A percentile compares a stretch with the other conserved stretches of the same genome.
Conservation (phyloP, 179 eudicot genomes). For the Corrigiola litoralis region DNA sequence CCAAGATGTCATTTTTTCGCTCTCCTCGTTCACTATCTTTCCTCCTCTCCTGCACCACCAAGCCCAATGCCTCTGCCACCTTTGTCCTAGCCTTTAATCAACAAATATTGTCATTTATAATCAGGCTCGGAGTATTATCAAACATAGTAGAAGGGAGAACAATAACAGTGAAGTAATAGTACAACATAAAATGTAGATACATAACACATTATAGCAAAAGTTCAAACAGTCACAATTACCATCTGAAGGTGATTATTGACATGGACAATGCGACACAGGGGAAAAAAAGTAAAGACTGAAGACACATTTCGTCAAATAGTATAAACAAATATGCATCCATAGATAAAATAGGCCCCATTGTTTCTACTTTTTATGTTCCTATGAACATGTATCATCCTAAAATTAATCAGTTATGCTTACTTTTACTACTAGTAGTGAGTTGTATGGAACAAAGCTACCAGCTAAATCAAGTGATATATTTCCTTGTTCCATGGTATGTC, state of each 20-base stretch:
- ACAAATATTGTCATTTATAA: neutral
- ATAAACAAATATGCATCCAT: neutral
- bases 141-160: neutral
- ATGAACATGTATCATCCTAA: slow-evolving; percentile 2
- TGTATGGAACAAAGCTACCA: too few species aligned
- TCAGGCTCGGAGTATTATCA: too few species aligned
- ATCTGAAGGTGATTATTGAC: too few species aligned
- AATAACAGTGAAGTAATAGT: neutral
- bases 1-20: slow-evolving; percentile 75
- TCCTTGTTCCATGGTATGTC: too few species aligned
- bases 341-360: neutral
- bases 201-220: too few species aligned
- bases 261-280: too few species aligned
- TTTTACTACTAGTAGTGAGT: too few species aligned
- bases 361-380: neutral
- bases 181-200: neutral
- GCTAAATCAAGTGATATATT: too few species aligned
- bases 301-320: slow-evolving; percentile 3
- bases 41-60: slow-evolving; percentile 72
- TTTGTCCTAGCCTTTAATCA: slow-evolving; percentile 64
- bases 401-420: too few species aligned
- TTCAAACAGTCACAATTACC: too few species aligned
- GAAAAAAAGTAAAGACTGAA: too few species aligned
- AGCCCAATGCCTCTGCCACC: slow-evolving; percentile 76
- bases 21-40: slow-evolving; percentile 53